A percentile compares a stretch with the other conserved stretches of the same genome.
phyloP scores from a whole-genome alignment of 305 asterid species.

The Stenogyne calaminthoides region DNA sequence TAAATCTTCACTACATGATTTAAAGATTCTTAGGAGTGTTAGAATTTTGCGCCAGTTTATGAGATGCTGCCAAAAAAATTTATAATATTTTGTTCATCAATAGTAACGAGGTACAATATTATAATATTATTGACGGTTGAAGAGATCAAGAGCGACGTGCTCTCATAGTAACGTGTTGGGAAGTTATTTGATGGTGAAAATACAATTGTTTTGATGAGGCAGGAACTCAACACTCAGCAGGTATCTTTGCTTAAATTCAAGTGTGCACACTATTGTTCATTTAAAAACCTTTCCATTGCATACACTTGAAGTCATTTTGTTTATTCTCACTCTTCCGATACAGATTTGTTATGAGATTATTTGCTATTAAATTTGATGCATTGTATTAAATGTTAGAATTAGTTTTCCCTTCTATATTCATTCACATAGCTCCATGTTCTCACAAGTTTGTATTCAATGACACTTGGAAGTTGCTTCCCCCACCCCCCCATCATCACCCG shows the following conservation, averaged over 20 bases:
- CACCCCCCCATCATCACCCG: too few species aligned
- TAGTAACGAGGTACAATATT: neutral
- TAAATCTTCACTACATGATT: neutral
- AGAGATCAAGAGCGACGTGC: too few species aligned
- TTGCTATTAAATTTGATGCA: too few species aligned
- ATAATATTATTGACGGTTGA: too few species aligned
- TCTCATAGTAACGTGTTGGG: too few species aligned
- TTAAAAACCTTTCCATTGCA: neutral
- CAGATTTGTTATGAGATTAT: neutral
- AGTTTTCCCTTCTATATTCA: too few species aligned
- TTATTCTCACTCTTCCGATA: neutral
- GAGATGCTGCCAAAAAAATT: neutral
- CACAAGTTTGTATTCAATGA: too few species aligned
- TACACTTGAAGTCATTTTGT: conserved; percentile 5
- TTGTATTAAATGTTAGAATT: too few species aligned
- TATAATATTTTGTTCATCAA: neutral
- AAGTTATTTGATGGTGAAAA: too few species aligned
- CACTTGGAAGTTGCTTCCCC: too few species aligned
- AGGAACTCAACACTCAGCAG: conserved; percentile 38
- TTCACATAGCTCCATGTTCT: too few species aligned
- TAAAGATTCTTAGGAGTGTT: neutral
- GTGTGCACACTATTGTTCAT: neutral
- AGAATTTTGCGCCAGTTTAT: neutral
- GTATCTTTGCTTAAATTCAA: conserved; percentile 41
- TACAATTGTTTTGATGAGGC: too few species aligned